phyloP scores from a whole-genome alignment of 1,284 basidiomycete species.

The Ustilago nuda region DNA sequence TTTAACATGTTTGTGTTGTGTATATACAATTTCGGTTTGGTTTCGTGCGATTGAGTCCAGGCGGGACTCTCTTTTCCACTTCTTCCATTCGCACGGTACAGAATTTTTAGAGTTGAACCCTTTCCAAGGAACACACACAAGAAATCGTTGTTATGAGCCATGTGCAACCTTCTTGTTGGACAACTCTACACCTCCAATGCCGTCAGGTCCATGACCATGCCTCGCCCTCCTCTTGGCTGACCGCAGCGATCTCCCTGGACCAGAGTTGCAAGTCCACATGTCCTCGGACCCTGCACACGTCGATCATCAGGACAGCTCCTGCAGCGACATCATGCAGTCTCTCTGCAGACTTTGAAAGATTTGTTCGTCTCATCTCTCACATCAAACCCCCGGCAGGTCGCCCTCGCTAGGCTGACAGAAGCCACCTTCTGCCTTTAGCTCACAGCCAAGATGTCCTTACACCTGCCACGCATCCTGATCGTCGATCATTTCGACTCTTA shows the following conservation, averaged over 20 bases:
- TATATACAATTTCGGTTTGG: no score
- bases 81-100: slow-evolving; percentile 45
- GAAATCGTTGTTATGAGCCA: background rate
- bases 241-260: background rate
- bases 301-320: background rate
- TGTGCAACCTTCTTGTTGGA: background rate
- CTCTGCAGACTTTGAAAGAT: no score
- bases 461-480: slow-evolving; percentile 63
- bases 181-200: background rate
- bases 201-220: background rate
- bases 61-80: background rate
- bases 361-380: background rate
- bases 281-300: background rate
- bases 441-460: slow-evolving; percentile 17
- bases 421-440: background rate
- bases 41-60: no score
- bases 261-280: background rate
- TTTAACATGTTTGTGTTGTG: no score
- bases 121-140: background rate
- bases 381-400: background rate
- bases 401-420: background rate
- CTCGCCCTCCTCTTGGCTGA: background rate
- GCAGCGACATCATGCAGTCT: no score
- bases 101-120: slow-evolving; percentile 9
- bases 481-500: slow-evolving; percentile 68